Base-by-base conservation (phyloP, 495 filamentous ascomycete genomes). In the Neurospora intermedia region DNA sequence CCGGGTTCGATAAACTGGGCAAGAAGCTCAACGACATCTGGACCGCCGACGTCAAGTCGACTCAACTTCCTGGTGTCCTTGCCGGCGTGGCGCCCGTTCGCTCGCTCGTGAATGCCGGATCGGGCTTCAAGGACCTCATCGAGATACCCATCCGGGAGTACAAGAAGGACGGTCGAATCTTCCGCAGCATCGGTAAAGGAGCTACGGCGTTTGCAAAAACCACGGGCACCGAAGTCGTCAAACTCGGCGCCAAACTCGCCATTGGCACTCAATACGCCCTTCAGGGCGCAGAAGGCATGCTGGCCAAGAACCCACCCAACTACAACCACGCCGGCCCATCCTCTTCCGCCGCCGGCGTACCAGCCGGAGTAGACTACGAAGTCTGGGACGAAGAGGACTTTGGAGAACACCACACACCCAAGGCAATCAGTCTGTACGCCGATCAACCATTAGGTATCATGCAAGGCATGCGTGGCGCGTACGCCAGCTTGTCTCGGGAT, bases 21-120 rank as follows among this genome's bases (percentile, higher is more conserved):
- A 88, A 93, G 76, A 93, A 90, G 10, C 86, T 99, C 16, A 98
- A 98, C 79, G 94, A 97, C 77, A 92, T 97, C 70, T 99, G 96
- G 96, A 97, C 93, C 89, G 94, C 93, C 11, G 94, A 99, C 77
- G 90, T 99, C 78, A 95, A 91, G 81, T 82, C 87, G 8, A 97
- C 92, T 73, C 96, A 99, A 79, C 91, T 99, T 7, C 94, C 93
- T 1, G 90, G 91, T 8, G 90, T 98, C 0, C 86, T 99, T 48
- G 91, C 93, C 1, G 96, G 96, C 43, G 84, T 99, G n/a, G 94
- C 93, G 0, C 92, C 93, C 6, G 91, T 98, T 31, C 89, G 94
- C 18, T 92, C 92, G 23, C 82, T 99, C 0, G 94, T 96, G 62
- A 97, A 96, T 76, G 92, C 98, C 20, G 93, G 93, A 18, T 90